Evolutionary conservation across 139 green algal genomes (phyloP), one percentile per base, ranked within the genome.

Genomic region (Chlorella vulgaris): DNA sequence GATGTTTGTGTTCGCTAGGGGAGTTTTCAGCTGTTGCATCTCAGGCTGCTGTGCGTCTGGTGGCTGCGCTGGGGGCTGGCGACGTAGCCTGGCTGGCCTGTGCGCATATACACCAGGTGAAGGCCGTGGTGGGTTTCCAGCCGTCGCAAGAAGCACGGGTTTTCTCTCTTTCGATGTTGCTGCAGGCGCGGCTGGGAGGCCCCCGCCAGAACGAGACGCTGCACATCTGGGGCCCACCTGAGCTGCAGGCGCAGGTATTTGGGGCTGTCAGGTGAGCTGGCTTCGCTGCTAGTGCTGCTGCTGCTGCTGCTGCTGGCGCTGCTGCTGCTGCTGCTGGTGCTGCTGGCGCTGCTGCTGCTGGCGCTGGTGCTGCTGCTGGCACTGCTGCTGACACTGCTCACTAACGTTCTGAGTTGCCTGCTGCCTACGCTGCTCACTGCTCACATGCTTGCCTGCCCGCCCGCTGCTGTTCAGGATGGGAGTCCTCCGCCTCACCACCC

Each of bases 101-200:
- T n/a, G n/a, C n/a, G n/a, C n/a, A n/a, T n/a, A n/a, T n/a, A n/a
- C n/a, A n/a, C n/a, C n/a, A n/a, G n/a, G n/a, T n/a, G n/a, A n/a
- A n/a, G n/a, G n/a, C n/a, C n/a, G n/a, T n/a, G n/a, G n/a, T n/a
- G n/a, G n/a, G n/a, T n/a, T n/a, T n/a, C n/a, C n/a, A n/a, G n/a
- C n/a, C n/a, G n/a, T n/a, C n/a, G n/a, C n/a, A n/a, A n/a, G n/a
- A n/a, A n/a, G n/a, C n/a, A n/a, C n/a, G n/a, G n/a, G 5, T 28
- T 31, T 21, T 47, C 33, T 47, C 33, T 33, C 4, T 1, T 2
- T 13, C 39, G 22, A 22, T 39, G 38, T 51, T 6, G 21, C 31
- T 63, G 58, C 60, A 85, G 71, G 87, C 93, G 26, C 86, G 93
- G 66, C 66, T 91, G 50, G 67, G 76, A 3, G 90, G 86, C 8